These are phyloP conservation scores for Phytopythium delawarense DNA, from an alignment of 352 stramenopile species.

Conservation along the genomic window DNA sequence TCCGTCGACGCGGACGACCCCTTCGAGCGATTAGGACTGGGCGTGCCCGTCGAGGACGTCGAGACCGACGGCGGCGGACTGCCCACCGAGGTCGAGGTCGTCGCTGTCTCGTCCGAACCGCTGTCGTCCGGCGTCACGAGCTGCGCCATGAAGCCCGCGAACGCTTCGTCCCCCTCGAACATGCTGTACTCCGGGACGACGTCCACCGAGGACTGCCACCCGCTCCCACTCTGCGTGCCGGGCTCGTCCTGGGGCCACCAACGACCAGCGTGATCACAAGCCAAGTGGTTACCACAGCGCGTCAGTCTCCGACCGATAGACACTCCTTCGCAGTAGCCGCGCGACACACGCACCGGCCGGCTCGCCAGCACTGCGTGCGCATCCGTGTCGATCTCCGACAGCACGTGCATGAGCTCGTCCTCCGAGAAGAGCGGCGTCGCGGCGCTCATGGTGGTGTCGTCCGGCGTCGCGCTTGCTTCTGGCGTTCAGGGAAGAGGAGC, in stretches of 20 bases:
- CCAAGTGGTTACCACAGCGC: not conserved
- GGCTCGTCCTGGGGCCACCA: not conserved
- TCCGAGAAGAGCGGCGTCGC: slow-evolving; percentile 32
- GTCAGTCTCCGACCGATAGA: not conserved
- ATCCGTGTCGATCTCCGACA: slow-evolving; percentile 26
- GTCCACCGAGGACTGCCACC: not conserved
- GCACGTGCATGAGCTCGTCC: slow-evolving; percentile 42
- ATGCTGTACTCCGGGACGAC: slow-evolving; percentile 1
- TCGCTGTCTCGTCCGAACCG: not conserved
- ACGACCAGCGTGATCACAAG: not conserved
- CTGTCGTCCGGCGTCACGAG: slow-evolving; percentile 17
- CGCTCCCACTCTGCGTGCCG: not conserved
- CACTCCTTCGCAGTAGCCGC: not conserved
- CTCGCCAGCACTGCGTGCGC: not conserved
- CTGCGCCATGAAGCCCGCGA: slow-evolving; percentile 4
- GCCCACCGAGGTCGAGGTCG: slow-evolving; percentile 1
- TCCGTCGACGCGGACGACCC: not conserved
- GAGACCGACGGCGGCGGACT: slow-evolving; percentile 8
- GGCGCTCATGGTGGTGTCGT: not conserved
- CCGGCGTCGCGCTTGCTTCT: not conserved
- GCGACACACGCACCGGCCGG: not conserved
- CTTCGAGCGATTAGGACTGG: not conserved
- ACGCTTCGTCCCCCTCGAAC: slow-evolving; percentile 5
- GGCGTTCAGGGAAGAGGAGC: not conserved
- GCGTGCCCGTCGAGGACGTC: not conserved